Evolutionary conservation across 1,284 basidiomycete genomes (phyloP).

Genomic region (Ceratobasidium theobromae): DNA sequence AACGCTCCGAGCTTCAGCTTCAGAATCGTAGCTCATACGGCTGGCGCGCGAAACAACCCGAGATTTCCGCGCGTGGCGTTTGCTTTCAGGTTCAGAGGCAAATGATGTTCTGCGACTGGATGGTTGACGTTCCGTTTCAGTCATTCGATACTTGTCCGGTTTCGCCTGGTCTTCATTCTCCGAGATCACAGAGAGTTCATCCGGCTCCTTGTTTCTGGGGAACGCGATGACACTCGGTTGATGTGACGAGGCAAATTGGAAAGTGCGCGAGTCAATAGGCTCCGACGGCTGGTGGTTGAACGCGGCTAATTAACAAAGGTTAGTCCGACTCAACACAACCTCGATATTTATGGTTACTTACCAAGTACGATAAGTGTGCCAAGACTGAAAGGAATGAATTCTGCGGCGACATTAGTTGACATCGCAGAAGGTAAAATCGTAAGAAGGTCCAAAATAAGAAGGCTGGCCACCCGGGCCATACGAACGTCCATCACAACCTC

Average conservation of each 20-base stretch:
- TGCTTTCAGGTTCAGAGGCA: conserved; percentile 20
- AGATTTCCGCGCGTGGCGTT: not conserved
- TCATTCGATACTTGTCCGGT: not conserved
- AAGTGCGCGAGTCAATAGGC: conserved; percentile 5
- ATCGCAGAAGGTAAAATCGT: conserved; percentile 49
- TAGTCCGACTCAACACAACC: not conserved
- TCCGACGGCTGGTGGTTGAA: conserved; percentile 35
- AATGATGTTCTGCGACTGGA: not conserved
- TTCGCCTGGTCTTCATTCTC: not conserved
- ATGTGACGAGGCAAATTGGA: conserved; percentile 19
- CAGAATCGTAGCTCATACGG: conserved; percentile 8
- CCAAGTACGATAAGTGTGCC: conserved; percentile 52
- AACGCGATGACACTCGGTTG: conserved; percentile 25
- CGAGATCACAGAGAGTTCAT: conserved; percentile 10
- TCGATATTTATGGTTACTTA: too few species aligned
- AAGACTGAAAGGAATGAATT: conserved; percentile 54
- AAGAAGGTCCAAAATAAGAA: conserved; percentile 48
- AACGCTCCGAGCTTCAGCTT: conserved; percentile 32
- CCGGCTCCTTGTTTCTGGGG: conserved; percentile 26
- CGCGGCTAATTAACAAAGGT: conserved; percentile 29
- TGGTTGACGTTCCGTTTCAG: too few species aligned
- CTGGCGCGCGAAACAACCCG: conserved; percentile 6
- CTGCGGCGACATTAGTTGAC: conserved; percentile 47
- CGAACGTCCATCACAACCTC: conserved; percentile 31
- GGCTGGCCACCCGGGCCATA: conserved; percentile 30